Evolutionary conservation across 345 rosid species (phyloP).

Genomic region (Hevea brasiliensis): DNA sequence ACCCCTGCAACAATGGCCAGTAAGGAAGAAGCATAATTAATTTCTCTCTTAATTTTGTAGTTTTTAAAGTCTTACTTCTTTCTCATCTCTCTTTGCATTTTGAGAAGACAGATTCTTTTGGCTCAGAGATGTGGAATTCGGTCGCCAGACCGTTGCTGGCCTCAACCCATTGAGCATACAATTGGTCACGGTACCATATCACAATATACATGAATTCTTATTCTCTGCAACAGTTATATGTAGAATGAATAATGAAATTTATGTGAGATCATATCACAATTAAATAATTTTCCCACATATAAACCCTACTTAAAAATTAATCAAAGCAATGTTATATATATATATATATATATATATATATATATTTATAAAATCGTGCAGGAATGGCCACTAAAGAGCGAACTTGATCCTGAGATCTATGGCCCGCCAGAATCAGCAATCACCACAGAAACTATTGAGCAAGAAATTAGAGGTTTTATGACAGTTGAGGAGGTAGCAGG

Average conservation of each 20-base stretch:
- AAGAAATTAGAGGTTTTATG: slow-evolving; percentile 54
- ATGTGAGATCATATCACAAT: too few relatives aligned
- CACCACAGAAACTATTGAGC: slow-evolving; percentile 53
- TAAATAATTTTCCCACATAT: too few relatives aligned
- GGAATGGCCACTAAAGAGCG: slow-evolving; percentile 89
- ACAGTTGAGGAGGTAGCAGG: slow-evolving; percentile 54
- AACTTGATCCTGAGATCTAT: slow-evolving; percentile 59
- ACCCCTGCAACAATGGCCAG: slow-evolving; percentile 52
- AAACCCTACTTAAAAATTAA: too few relatives aligned
- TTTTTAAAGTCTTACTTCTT: neutral
- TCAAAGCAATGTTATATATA: too few relatives aligned
- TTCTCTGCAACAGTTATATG: too few relatives aligned
- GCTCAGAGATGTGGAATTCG: slow-evolving; percentile 77
- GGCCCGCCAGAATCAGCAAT: slow-evolving; percentile 60
- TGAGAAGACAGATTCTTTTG: slow-evolving; percentile 76
- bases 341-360: too few relatives aligned
- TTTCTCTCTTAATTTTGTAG: neutral
- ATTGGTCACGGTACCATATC: slow-evolving; percentile 65
- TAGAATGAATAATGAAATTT: too few relatives aligned
- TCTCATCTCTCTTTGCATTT: neutral
- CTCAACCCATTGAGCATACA: slow-evolving; percentile 58
- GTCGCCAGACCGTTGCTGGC: slow-evolving; percentile 75
- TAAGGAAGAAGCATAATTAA: slow-evolving; percentile 15
- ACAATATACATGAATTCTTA: too few relatives aligned
- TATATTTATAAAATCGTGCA: slow-evolving; percentile 31